Base-by-base conservation (phyloP, 495 filamentous ascomycete species). In the Penicillium robsamsonii region DNA sequence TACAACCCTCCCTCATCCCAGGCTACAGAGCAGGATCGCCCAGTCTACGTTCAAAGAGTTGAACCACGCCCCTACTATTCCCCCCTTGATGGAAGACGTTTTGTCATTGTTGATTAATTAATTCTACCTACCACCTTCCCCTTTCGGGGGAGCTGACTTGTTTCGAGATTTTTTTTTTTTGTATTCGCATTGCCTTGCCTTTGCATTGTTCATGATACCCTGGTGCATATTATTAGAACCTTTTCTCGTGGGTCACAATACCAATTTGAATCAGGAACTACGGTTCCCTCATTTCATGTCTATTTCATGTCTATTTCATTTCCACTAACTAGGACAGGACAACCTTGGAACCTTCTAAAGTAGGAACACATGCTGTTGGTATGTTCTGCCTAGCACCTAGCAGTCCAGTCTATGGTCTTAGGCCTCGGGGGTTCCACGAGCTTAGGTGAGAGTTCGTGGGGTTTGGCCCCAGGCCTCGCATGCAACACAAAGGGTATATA, bases 101-200 rank as follows among this genome's bases (percentile, higher is more conserved):
- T 72, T 40, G 53, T 75, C 10, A 68, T 74, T 56, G 68, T 74
- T 38, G 74, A 76, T 64, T 76, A 43, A 44, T 4, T 24, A 13
- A 50, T 42, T 15, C 31, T 18, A 48, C 44, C 46, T 37, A 50
- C 15, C 20, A 42, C 11, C 20, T 30, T 24, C 25, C 43, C 17
- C 18, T 48, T 47, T 48, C 25, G n/a, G 18, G 29, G 25, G 25
- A 27, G 25, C 25, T 27, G 25, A 27, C 42, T 31, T 38, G 44
- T 48, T 47, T 48, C 18, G n/a, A 25, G 29, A 25, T 6, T 42
- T 30, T 46, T 46, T 22, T 53, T 37, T 46, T 46, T 29, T 53
- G 27, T 35, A 37, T 56, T 40, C 18, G 33, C 50, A 47, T 46
- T 44, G 40, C 44, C 22, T 22, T 22, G 22, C 22, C 22, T 50